Conservation (phyloP, 192 early-diverging fungal genomes). For the Backusella australiensis region DNA sequence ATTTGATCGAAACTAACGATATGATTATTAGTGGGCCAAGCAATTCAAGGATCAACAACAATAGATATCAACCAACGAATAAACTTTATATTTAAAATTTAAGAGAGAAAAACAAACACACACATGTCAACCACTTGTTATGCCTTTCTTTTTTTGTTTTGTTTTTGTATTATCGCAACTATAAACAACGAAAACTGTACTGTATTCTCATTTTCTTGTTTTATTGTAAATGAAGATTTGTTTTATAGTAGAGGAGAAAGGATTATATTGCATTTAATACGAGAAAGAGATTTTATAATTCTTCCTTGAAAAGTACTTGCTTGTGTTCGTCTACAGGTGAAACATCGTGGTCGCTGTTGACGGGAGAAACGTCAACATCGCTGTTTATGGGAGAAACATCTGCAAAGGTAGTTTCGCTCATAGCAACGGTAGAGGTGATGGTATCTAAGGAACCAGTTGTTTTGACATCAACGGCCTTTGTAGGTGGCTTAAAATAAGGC, state of each 20-base stretch:
- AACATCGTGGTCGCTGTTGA: not conserved
- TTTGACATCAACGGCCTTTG: not conserved
- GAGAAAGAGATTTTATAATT: not conserved
- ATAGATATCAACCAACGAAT: not conserved
- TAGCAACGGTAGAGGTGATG: not conserved
- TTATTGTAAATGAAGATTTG: too few relatives aligned
- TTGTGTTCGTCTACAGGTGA: not conserved
- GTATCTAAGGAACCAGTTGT: not conserved
- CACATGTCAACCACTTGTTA: too few relatives aligned
- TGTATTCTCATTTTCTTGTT: too few relatives aligned
- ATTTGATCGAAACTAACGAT: not conserved
- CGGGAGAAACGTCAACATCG: not conserved
- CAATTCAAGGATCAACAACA: slow-evolving; percentile 37
- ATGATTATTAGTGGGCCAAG: slow-evolving; percentile 35
- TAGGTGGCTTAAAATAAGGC: not conserved
- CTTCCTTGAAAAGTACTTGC: not conserved
- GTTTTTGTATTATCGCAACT: too few relatives aligned
- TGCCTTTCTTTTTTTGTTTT: too few relatives aligned
- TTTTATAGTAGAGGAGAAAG: not conserved
- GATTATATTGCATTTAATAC: not conserved
- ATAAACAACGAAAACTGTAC: too few relatives aligned
- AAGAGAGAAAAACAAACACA: too few relatives aligned
- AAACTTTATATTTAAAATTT: not conserved
- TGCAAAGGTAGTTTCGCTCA: not conserved
- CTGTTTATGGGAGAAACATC: not conserved